A percentile compares a stretch with the other conserved stretches of the same genome.
phyloP scores from a whole-genome alignment of 1,284 basidiomycete genomes.

The Ceratobasidium sp. region DNA sequence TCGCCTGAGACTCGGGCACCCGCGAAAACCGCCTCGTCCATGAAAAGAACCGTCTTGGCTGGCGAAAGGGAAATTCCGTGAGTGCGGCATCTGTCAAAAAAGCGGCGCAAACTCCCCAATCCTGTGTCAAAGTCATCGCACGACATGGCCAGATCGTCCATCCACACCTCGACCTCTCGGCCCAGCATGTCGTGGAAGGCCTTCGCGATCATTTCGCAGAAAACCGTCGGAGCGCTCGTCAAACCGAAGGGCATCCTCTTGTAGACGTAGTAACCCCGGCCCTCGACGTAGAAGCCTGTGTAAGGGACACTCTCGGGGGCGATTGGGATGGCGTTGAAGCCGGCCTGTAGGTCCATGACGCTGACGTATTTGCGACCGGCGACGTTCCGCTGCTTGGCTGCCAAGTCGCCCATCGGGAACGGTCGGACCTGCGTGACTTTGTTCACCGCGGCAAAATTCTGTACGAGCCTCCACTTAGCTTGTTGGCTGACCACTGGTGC shows the following conservation, averaged over 20 bases:
- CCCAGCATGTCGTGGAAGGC: slow-evolving; percentile 44
- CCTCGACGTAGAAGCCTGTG: slow-evolving; percentile 46
- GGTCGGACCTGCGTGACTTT: slow-evolving; percentile 48
- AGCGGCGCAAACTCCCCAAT: slow-evolving; percentile 1
- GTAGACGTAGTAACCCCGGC: slow-evolving; percentile 46
- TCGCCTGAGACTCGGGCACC: slow-evolving; percentile 20
- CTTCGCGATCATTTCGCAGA: slow-evolving; percentile 36
- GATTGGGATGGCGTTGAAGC: slow-evolving; percentile 45
- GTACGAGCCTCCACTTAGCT: slow-evolving; percentile 49
- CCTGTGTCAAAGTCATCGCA: slow-evolving; percentile 34
- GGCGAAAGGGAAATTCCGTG: slow-evolving; percentile 32
- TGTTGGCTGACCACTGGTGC: background rate
- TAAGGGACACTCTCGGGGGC: slow-evolving; percentile 32
- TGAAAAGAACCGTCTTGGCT: slow-evolving; percentile 42
- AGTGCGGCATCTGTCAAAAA: slow-evolving; percentile 19
- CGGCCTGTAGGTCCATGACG: slow-evolving; percentile 40
- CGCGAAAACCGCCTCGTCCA: slow-evolving; percentile 38
- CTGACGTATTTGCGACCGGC: slow-evolving; percentile 42
- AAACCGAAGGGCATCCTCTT: slow-evolving; percentile 44
- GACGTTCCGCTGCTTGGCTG: slow-evolving; percentile 32
- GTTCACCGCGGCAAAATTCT: slow-evolving; percentile 50
- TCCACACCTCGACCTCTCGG: slow-evolving; percentile 41
- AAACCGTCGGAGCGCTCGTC: slow-evolving; percentile 44
- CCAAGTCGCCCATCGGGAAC: slow-evolving; percentile 42
- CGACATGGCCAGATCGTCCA: slow-evolving; percentile 45